These are phyloP conservation scores for Solanum chacoense DNA, from an alignment of 305 asterid genomes.

Conservation along the genomic window DNA sequence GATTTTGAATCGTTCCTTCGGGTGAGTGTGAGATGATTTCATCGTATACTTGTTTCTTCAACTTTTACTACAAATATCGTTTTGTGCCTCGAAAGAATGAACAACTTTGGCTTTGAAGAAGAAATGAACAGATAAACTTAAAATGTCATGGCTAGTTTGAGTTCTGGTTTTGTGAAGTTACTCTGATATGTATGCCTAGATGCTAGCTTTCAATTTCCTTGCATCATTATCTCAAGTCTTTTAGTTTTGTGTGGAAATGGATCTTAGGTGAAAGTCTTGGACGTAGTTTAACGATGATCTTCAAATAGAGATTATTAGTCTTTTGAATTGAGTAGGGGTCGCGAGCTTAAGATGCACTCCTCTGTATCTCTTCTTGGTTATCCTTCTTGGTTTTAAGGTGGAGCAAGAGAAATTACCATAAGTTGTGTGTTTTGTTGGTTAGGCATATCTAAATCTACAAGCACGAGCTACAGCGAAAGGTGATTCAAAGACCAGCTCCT, in stretches of 20 bases:
- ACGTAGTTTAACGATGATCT: not conserved
- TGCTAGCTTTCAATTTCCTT: not conserved
- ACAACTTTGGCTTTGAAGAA: not conserved
- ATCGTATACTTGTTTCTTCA: not conserved
- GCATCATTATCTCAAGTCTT: not conserved
- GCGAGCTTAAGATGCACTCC: not conserved
- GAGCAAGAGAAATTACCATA: not conserved
- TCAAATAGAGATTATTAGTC: not conserved
- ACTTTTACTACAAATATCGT: not conserved
- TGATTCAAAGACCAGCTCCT: constrained; percentile 22
- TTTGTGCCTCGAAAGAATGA: not conserved
- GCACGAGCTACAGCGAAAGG: constrained; percentile 59
- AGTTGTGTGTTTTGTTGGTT: not conserved
- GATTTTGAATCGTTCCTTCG: constrained; percentile 77
- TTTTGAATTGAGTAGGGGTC: not conserved
- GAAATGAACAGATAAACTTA: not conserved
- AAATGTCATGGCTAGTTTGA: not conserved
- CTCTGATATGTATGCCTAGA: not conserved
- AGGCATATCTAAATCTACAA: constrained; percentile 70
- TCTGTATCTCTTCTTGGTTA: not conserved
- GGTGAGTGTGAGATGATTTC: constrained; percentile 23
- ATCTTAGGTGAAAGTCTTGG: not conserved
- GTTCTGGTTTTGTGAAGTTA: not conserved
- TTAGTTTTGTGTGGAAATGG: not conserved
- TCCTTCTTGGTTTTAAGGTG: not conserved